A percentile compares a stretch with the other conserved stretches of the same genome.
Conservation (phyloP, 345 rosid genomes). For the Citrus unshiu region DNA sequence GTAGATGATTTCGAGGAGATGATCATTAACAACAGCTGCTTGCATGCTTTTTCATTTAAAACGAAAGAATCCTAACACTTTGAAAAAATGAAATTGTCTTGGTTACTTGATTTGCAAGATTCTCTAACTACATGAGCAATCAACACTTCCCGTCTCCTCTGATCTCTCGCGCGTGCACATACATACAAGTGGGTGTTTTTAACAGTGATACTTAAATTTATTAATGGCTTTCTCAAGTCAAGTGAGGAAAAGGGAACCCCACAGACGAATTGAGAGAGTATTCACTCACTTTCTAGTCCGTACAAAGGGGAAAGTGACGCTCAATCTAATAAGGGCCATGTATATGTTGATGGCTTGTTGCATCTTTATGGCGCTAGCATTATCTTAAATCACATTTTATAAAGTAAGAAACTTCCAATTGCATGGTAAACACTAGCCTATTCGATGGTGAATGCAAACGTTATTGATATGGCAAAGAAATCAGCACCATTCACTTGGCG, state of each 20-base stretch:
- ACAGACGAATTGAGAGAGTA: slow-evolving; percentile 8
- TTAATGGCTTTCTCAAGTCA: background rate
- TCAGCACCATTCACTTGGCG: slow-evolving; percentile 27
- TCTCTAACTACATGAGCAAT: too few species aligned
- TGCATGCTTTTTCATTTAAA: slow-evolving; percentile 5
- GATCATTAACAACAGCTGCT: background rate
- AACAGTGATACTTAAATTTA: too few species aligned
- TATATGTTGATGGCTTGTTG: slow-evolving; percentile 16
- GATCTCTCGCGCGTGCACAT: background rate
- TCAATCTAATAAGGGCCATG: slow-evolving; percentile 31
- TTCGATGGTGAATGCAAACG: slow-evolving; percentile 8
- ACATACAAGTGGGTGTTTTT: background rate
- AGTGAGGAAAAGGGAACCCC: slow-evolving; percentile 1
- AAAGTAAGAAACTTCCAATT: slow-evolving; percentile 35
- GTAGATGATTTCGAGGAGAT: slow-evolving; percentile 21
- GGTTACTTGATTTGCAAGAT: slow-evolving; percentile 29
- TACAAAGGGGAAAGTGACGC: slow-evolving; percentile 37
- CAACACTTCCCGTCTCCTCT: background rate
- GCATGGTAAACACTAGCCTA: slow-evolving; percentile 5
- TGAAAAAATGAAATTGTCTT: background rate
- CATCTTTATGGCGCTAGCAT: slow-evolving; percentile 24
- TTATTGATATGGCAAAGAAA: background rate
- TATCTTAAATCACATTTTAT: slow-evolving; percentile 24
- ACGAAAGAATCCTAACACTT: background rate
- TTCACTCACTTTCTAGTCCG: slow-evolving; percentile 28